Base-by-base conservation (phyloP, 345 rosid species). In the Punica granatum region DNA sequence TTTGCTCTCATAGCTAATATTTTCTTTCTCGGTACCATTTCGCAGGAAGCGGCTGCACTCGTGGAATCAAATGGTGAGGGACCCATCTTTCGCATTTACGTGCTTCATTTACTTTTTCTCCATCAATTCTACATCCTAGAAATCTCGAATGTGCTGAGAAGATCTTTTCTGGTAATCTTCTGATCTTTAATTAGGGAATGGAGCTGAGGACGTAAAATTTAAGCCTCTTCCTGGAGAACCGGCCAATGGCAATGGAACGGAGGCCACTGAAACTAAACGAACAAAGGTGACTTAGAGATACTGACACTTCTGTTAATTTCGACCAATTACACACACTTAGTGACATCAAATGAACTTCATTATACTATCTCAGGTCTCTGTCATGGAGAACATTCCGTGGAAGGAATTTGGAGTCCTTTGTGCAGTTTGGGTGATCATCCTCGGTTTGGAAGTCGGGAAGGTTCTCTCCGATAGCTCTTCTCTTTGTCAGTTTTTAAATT, bases 341-440 rank as follows among this genome's bases (percentile, higher is more conserved):
- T 23, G 23, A 51, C 65, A 51, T 26, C 14, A 37, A 68, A 46
- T 64, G 66, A 18, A 72, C 39, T 13, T 61, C 15, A 60, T 23
- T 35, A 32, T 25, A 34, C 68, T 60, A 30, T 56, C 32, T 39
- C 72, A 80, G 81, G 79, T 70, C 36, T 16, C 79, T 58, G 7
- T 82, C 54, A 54, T 67, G 65, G 81, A 80, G 51, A 80, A 80
- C 67, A 79, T 80, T 41, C 33, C 25, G 26, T 80, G 84, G 84
- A 75, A 75, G 65, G 74, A 80, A 62, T 74, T 80, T 16, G 81
- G 68, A 62, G 41, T 78, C 58, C 79, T 75, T 12, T 32, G 66
- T 64, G 48, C 60, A 34, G 72, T 76, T 65, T 79, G 79, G 84
- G 33, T 71, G 7, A 59, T 63, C 60, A 75, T 80, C 46, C 84